Conservation (phyloP, 2,329 filamentous ascomycete species). For the Cercospora zeae-maydis region DNA sequence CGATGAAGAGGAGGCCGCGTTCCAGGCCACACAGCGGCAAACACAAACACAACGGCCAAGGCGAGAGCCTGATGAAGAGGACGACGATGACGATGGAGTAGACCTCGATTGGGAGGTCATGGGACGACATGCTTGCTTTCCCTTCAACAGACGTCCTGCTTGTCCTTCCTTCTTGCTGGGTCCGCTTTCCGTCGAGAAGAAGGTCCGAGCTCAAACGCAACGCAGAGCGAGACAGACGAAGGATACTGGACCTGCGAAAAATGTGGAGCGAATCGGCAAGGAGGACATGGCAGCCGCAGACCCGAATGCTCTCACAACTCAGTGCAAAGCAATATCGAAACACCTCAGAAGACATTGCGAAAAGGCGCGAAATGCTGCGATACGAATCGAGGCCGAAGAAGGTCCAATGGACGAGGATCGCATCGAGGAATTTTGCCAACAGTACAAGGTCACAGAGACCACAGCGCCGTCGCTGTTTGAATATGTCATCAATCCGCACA, state of each 20-base stretch:
- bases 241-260: slow-evolving; percentile 62
- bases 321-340: slow-evolving; percentile 71
- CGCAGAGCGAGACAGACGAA: slow-evolving; percentile 68
- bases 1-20: slow-evolving; percentile 50
- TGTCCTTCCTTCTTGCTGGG: slow-evolving; percentile 82
- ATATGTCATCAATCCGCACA: slow-evolving; percentile 84
- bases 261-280: slow-evolving; percentile 72
- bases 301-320: slow-evolving; percentile 71
- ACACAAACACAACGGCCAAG: slow-evolving; percentile 24
- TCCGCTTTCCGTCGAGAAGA: slow-evolving; percentile 84
- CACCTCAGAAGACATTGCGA: slow-evolving; percentile 51
- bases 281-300: slow-evolving; percentile 73
- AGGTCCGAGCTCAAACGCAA: slow-evolving; percentile 65
- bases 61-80: slow-evolving; percentile 50
- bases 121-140: slow-evolving; percentile 72
- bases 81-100: slow-evolving; percentile 59
- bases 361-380: slow-evolving; percentile 26
- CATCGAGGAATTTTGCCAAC: slow-evolving; percentile 55
- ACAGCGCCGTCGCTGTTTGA: slow-evolving; percentile 75
- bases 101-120: slow-evolving; percentile 86
- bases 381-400: slow-evolving; percentile 28
- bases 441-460: slow-evolving; percentile 62
- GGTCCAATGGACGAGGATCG: slow-evolving; percentile 39
- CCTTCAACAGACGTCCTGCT: slow-evolving; percentile 68
- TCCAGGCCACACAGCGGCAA: slow-evolving; percentile 9